Base-by-base conservation (phyloP, 306 rosid genomes). In the Vigna mungo region DNA sequence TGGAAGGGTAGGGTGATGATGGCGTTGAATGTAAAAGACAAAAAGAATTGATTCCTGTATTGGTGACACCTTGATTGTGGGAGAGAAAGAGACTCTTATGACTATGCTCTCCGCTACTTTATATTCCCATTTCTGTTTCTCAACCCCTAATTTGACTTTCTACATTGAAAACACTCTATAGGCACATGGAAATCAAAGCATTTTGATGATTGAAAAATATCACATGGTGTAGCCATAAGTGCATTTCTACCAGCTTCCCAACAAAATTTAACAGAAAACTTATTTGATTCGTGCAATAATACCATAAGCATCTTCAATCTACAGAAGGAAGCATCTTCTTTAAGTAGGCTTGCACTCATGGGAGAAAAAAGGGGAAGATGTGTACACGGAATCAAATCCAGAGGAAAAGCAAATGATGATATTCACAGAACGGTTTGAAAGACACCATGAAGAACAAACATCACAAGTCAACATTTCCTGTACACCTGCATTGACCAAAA, bases 401-500 rank as follows among this genome's bases (percentile, higher is more conserved):
- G 21, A 18, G 8, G 32, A 39, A 4, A 78, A 20, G 25, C 32
- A 17, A 55, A 47, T 53, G 77, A 84, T 61, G 47, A 55, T 87
- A 86, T 82, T 83, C 77, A 84, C 78, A 81, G 25, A 51, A 44
- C 44, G 25, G 71, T 78, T 30, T 60, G 78, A 39, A 75, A 60
- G 58, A 66, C 76, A 74, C 15, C 13, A 51, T 68, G 64, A 80
- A 15, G 9, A 18, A 54, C 27, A 20, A 54, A 76, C 52, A 76
- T 76, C 81, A 74, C 67, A 76, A 75, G 80, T 84, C 84, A 78
- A 85, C 83, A 74, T 78, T 75, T 81, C 75, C 83, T 89, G 82
- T 86, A 84, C 90, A 83, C 39, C 23, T 41, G 61, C 72, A 87
- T 85, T 82, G 86, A 84, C 92, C 21, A 23, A 83, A 83, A 76